phyloP scores from a whole-genome alignment of 208 protist species.

The Sergeia podlipaevii region DNA sequence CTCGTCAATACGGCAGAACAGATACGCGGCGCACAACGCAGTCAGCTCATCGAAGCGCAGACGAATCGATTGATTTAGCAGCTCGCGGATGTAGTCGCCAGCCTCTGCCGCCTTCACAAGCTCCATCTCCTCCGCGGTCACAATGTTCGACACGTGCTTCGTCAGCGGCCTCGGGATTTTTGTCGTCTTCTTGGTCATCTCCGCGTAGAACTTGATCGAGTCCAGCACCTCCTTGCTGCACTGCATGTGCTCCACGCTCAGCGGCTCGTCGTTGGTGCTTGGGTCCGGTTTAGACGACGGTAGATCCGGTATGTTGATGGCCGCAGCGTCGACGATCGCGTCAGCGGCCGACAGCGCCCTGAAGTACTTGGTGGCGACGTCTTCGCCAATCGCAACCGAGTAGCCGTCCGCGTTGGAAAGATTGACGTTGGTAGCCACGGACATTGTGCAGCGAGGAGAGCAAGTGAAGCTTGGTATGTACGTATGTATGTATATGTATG shows the following conservation, averaged over 20 bases:
- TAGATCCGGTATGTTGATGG: too few species aligned
- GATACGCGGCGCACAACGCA: constrained; percentile 23
- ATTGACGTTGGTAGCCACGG: too few species aligned
- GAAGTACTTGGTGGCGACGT: too few species aligned
- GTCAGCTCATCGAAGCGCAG: constrained; percentile 21
- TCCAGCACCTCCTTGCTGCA: constrained; percentile 11
- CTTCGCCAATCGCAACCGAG: too few species aligned
- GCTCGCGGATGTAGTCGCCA: constrained; percentile 8
- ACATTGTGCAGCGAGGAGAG: too few species aligned
- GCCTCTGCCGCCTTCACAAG: constrained; percentile 22
- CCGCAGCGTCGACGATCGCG: too few species aligned
- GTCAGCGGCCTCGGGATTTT: constrained; percentile 29
- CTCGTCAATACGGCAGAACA: constrained; percentile 30
- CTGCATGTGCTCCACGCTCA: background rate
- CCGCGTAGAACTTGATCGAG: constrained; percentile 10
- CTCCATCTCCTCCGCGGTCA: constrained; percentile 20
- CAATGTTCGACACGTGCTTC: constrained; percentile 3
- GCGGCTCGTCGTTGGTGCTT: background rate
- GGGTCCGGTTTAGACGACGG: background rate
- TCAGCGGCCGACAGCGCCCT: too few species aligned
- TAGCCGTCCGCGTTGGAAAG: too few species aligned
- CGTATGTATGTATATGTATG: constrained; percentile 4
- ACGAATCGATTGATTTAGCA: constrained; percentile 16
- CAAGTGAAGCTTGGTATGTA: too few species aligned
- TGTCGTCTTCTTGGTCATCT: constrained; percentile 7